A percentile compares a stretch with the other conserved stretches of the same genome.
Conservation (phyloP, 805 yeast genomes). For the Saturnispora halmiae region DNA sequence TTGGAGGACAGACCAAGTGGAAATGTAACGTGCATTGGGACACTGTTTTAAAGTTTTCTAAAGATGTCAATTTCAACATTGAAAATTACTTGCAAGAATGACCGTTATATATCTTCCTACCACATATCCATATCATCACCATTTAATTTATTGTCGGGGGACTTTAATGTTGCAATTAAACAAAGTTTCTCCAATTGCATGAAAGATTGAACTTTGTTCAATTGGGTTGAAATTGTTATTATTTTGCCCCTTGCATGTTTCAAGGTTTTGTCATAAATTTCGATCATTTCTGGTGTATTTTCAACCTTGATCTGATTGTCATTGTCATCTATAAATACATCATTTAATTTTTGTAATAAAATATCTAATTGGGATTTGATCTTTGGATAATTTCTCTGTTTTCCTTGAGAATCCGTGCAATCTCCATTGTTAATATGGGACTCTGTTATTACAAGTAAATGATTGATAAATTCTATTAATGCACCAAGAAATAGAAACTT, state of each 20-base stretch:
- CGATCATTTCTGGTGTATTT: constrained; percentile 25
- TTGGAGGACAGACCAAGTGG: constrained; percentile 70
- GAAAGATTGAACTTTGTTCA: constrained; percentile 21
- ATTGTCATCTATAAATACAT: constrained; percentile 16
- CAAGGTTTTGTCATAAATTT: constrained; percentile 21
- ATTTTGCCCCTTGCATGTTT: constrained; percentile 23
- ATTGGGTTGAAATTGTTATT: constrained; percentile 20
- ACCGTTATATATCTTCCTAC: constrained; percentile 18
- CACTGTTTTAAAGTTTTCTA: constrained; percentile 49
- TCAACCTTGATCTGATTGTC: constrained; percentile 16
- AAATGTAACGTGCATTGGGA: constrained; percentile 67
- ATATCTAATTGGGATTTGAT: constrained; percentile 5
- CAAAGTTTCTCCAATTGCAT: constrained; percentile 18
- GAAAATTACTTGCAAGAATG: constrained; percentile 42
- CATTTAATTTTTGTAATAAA: constrained; percentile 17
- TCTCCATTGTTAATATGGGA: neutral
- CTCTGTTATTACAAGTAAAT: constrained; percentile 9
- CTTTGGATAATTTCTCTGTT: constrained; percentile 15
- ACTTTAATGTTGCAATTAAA: constrained; percentile 19
- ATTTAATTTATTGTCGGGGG: constrained; percentile 19
- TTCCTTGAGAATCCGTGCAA: constrained; percentile 8
- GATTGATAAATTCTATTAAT: constrained; percentile 39
- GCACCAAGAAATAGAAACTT: constrained; percentile 64
- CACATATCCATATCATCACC: constrained; percentile 24
- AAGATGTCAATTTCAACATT: constrained; percentile 57